These are phyloP conservation scores for Candida ovalis DNA, from an alignment of 805 yeast genomes.

Conservation along the genomic window DNA sequence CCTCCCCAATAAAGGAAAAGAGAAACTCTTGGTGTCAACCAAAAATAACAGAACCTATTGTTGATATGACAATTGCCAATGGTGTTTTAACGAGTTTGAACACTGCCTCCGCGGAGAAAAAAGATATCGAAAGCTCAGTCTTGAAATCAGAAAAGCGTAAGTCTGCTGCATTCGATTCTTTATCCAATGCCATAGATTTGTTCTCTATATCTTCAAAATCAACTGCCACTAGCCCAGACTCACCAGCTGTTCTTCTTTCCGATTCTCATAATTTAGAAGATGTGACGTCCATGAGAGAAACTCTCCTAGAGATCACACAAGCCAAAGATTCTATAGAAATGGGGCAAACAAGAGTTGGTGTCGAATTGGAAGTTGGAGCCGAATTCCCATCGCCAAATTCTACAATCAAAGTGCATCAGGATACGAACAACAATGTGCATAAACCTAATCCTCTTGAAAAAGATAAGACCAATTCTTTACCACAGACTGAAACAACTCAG, in stretches of 20 bases:
- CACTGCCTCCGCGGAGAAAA: constrained; percentile 2
- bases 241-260: constrained; percentile 10
- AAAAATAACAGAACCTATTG: constrained; percentile 29
- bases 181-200: constrained; percentile 31
- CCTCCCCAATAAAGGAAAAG: constrained; percentile 29
- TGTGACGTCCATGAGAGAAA: not conserved
- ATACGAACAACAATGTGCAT: not conserved
- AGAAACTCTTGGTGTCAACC: constrained; percentile 29
- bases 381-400: not conserved
- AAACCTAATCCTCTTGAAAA: not conserved
- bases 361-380: constrained; percentile 2
- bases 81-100: constrained; percentile 27
- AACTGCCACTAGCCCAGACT: constrained; percentile 14
- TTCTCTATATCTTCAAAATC: constrained; percentile 23
- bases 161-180: constrained; percentile 31
- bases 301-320: not conserved
- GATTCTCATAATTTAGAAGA: not conserved
- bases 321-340: not conserved
- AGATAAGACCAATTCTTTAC: not conserved
- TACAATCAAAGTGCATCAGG: constrained; percentile 4
- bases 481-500: not conserved
- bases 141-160: constrained; percentile 27
- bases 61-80: constrained; percentile 30
- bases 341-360: not conserved
- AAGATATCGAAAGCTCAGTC: constrained; percentile 5